These are phyloP conservation scores for Micractinium sp. DNA, from an alignment of 139 green algal species.

Conservation along the genomic window DNA sequence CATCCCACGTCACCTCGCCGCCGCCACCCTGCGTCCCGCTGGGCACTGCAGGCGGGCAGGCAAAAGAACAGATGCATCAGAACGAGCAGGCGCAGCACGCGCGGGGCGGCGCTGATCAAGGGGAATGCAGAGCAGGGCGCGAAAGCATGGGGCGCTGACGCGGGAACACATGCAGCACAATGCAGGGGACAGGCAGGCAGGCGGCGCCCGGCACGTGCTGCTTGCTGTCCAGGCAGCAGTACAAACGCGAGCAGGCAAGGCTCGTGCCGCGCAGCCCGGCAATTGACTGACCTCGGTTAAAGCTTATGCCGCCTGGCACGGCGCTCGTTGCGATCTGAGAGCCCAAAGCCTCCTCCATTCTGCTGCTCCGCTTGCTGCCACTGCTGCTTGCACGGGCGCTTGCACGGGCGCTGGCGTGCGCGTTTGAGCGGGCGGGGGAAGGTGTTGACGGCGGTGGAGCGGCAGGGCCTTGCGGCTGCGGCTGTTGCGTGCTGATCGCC, in stretches of 20 bases:
- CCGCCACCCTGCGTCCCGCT: not conserved
- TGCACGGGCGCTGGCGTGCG: too few relatives aligned
- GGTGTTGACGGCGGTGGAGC: not conserved
- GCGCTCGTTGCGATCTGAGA: slow-evolving; percentile 1
- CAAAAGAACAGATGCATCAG: not conserved
- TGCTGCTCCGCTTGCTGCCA: not conserved
- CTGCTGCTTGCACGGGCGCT: not conserved
- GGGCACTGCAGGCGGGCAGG: slow-evolving; percentile 1
- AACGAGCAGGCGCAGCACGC: not conserved
- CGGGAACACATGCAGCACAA: too few relatives aligned
- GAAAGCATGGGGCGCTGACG: too few relatives aligned
- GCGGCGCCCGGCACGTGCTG: not conserved
- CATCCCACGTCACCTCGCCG: slow-evolving; percentile 6
- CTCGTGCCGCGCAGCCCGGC: too few relatives aligned
- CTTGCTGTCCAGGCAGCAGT: too few relatives aligned
- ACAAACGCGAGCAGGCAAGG: not conserved
- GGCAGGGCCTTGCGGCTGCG: not conserved
- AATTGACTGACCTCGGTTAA: not conserved
- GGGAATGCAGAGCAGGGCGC: too few relatives aligned
- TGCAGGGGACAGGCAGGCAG: not conserved
- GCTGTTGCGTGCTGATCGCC: not conserved
- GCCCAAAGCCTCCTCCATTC: not conserved
- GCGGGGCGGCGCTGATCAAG: too few relatives aligned
- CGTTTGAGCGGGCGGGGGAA: not conserved
- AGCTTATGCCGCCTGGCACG: slow-evolving; percentile 8